These are phyloP conservation scores for Phylloporus sp. DNA, from an alignment of 768 basidiomycete species.

Conservation along the genomic window DNA sequence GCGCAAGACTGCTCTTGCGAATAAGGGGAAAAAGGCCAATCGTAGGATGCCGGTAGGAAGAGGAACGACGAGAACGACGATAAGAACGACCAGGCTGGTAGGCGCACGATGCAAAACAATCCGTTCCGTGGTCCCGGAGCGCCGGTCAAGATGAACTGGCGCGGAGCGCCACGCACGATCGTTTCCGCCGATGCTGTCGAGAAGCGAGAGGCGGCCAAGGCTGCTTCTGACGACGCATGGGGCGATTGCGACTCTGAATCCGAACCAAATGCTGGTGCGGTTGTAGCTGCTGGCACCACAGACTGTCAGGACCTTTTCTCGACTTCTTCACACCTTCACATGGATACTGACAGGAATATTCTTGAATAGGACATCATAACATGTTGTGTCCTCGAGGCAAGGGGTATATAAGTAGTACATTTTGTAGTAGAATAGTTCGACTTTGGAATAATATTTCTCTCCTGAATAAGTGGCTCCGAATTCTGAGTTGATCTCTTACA, in stretches of 20 bases:
- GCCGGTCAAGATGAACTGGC: conserved; percentile 30
- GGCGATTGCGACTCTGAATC: conserved; percentile 16
- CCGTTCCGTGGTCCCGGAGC: conserved; percentile 28
- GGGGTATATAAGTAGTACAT: no score
- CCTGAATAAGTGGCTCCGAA: no score
- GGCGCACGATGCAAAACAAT: conserved; percentile 7
- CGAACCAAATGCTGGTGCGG: conserved; percentile 5
- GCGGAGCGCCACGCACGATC: conserved; percentile 24
- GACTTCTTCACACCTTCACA: no score
- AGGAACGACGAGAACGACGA: background rate
- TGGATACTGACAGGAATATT: no score
- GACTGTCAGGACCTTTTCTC: no score
- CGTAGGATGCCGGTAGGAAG: conserved; percentile 10
- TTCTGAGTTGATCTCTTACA: no score
- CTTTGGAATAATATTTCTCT: no score
- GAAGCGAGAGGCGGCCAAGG: conserved; percentile 17
- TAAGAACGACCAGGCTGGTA: background rate
- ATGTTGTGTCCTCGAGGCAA: no score
- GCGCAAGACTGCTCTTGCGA: conserved; percentile 10
- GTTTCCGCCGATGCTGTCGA: conserved; percentile 24
- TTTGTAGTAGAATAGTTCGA: no score
- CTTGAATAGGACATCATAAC: no score
- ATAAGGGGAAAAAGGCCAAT: conserved; percentile 20
- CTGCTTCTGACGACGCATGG: conserved; percentile 15
- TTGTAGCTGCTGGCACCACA: background rate